These are phyloP conservation scores for Leishmania aethiopica DNA, from an alignment of 208 protist species.

Conservation along the genomic window DNA sequence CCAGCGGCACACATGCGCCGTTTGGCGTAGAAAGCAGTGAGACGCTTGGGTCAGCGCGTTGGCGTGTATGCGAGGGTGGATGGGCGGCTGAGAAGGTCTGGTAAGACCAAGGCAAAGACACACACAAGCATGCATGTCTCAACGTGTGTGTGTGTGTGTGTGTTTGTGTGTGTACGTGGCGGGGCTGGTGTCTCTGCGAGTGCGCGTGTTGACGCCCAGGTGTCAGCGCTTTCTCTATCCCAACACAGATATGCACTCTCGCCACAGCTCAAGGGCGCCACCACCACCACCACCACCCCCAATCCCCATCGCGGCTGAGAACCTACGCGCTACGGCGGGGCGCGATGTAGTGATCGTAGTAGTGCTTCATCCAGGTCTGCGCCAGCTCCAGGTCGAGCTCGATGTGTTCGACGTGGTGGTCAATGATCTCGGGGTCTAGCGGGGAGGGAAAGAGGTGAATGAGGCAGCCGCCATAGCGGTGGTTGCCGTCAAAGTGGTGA, in stretches of 20 bases:
- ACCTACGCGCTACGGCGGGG: constrained; percentile 34
- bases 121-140: background rate
- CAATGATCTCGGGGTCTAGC: constrained; percentile 80
- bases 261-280: background rate
- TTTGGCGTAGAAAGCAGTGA: background rate
- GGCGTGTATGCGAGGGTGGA: background rate
- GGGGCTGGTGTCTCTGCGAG: background rate
- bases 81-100: background rate
- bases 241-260: background rate
- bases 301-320: background rate
- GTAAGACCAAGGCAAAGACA: background rate
- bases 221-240: background rate
- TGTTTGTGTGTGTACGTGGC: background rate
- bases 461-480: constrained; percentile 84
- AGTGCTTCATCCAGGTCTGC: constrained; percentile 83
- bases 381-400: constrained; percentile 84
- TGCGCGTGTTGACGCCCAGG: background rate
- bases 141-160: background rate
- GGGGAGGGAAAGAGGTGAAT: constrained; percentile 90
- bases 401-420: constrained; percentile 81
- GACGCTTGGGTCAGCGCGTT: background rate
- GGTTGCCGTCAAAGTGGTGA: constrained; percentile 78
- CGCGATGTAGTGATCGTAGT: constrained; percentile 79
- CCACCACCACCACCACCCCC: background rate
- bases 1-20: background rate